Conservation (phyloP, 2,329 filamentous ascomycete genomes). For the Septoria linicola region DNA sequence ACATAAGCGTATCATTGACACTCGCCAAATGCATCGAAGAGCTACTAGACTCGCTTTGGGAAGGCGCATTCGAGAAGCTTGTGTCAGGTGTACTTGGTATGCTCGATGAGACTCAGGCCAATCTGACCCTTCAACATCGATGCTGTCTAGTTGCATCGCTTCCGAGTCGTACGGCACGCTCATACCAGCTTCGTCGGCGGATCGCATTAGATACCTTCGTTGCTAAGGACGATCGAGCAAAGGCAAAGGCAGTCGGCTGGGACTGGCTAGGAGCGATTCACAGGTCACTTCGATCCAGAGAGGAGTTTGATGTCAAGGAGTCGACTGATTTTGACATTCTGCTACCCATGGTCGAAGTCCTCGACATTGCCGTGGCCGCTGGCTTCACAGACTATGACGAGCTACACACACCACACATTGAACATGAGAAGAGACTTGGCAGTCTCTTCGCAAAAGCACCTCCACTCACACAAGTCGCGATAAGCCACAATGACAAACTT, state of each 20-base stretch:
- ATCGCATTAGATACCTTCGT: constrained; percentile 67
- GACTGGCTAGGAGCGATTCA: constrained; percentile 32
- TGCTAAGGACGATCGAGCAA: constrained; percentile 14
- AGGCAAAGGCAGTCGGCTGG: background rate
- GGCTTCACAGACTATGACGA: constrained; percentile 45
- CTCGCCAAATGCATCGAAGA: constrained; percentile 25
- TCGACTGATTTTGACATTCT: constrained; percentile 69
- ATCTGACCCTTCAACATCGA: constrained; percentile 44
- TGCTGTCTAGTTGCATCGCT: constrained; percentile 60
- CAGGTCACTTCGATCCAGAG: constrained; percentile 25
- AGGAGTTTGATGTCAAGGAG: constrained; percentile 54
- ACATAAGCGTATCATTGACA: constrained; percentile 18
- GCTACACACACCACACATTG: constrained; percentile 14
- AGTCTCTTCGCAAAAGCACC: constrained; percentile 19
- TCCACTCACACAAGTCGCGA: constrained; percentile 38
- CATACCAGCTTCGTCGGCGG: constrained; percentile 63
- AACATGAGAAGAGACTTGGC: background rate
- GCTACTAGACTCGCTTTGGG: constrained; percentile 26
- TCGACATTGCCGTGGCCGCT: constrained; percentile 74
- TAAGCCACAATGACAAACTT: constrained; percentile 66
- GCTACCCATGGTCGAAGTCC: constrained; percentile 62
- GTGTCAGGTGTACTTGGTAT: constrained; percentile 16
- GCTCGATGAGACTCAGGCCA: constrained; percentile 9
- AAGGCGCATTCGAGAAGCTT: constrained; percentile 20
- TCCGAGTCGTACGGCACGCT: constrained; percentile 51